Base-by-base conservation (phyloP, 306 rosid genomes). In the Lithocarpus polystachyus region DNA sequence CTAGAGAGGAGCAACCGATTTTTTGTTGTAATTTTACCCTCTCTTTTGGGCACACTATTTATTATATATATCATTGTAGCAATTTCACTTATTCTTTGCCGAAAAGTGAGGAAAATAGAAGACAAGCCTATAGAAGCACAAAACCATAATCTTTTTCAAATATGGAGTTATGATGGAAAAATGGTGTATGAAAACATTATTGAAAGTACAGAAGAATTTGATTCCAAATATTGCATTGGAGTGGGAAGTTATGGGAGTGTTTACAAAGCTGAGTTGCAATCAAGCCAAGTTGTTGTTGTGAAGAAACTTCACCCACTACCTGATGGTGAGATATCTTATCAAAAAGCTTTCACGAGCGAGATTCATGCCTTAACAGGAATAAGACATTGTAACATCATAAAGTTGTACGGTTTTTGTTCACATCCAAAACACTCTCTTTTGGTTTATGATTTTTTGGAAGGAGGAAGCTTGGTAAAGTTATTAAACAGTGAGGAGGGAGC, bases 181-280 rank as follows among this genome's bases (percentile, higher is more conserved):
- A 73, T 77, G 19, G 62, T 70, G 78, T 81, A 73, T 73, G 80
- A 81, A 43, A 73, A 62, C 43, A 84, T 84, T 71, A 73, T 80
- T 40, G 64, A 81, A 68, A 85, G 82, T 10, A 60, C 77, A 28
- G 74, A 81, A 40, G 69, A 77, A 17, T 84, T 84, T 28, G 67
- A 81, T 69, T 72, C 54, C 51, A 77, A 81, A 40, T 69, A 77
- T 68, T 82, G 81, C 53, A 84, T 81, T 53, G 80, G 82, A 56
- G 74, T 71, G 0, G 84, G 82, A 68, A 26, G 84, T 45, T 84
- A 68, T 73, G 87, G 87, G 69, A 48, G 62, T 53, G 85, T 81
- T 26, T 84, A 84, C 75, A 77, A 69, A 40, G 87, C 59, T 9
- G 53, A 26, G 37, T 53, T 80, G 64, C 69, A 82, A 4, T 0